Percentiles rank a stretch among this genome's conserved stretches.
phyloP scores from a whole-genome alignment of 768 basidiomycete species.

The Boletus fagicola region DNA sequence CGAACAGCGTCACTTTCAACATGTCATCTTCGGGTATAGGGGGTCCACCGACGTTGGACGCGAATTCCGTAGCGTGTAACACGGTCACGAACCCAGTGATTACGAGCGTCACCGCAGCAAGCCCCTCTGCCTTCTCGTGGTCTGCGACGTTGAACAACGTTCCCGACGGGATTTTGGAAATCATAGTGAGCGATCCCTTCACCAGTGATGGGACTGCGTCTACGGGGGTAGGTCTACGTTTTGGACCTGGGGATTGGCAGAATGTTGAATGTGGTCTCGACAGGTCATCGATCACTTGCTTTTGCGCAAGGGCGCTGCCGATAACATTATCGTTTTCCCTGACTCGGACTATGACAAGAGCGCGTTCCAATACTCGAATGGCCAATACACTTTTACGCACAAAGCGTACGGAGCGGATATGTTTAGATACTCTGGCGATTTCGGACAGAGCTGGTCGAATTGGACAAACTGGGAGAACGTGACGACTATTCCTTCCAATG shows the following conservation, averaged over 20 bases:
- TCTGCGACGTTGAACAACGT: slow-evolving; percentile 69
- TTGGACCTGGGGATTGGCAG: not conserved
- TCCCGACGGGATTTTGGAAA: slow-evolving; percentile 78
- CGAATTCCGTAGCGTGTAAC: slow-evolving; percentile 45
- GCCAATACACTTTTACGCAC: slow-evolving; percentile 76
- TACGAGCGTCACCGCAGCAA: slow-evolving; percentile 50
- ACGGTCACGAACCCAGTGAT: slow-evolving; percentile 48
- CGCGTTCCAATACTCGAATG: slow-evolving; percentile 56
- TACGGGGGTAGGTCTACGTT: slow-evolving; percentile 52
- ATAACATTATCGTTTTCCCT: slow-evolving; percentile 88
- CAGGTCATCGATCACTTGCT: slow-evolving; percentile 75
- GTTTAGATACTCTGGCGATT: slow-evolving; percentile 86
- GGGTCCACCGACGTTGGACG: slow-evolving; percentile 50
- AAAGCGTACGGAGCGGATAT: slow-evolving; percentile 82
- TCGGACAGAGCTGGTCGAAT: slow-evolving; percentile 76
- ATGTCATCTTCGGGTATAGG: slow-evolving; percentile 69
- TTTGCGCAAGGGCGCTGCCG: slow-evolving; percentile 69
- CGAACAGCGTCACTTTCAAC: slow-evolving; percentile 58
- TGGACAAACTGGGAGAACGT: slow-evolving; percentile 80
- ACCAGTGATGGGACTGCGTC: slow-evolving; percentile 40
- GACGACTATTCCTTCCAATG: slow-evolving; percentile 57
- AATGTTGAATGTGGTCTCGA: slow-evolving; percentile 6
- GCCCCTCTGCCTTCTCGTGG: slow-evolving; percentile 68
- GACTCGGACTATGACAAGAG: slow-evolving; percentile 69
- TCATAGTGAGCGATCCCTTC: slow-evolving; percentile 60